These are phyloP conservation scores for Fallopia convolvulus DNA, from an alignment of 148 eudicot genomes.

Conservation along the genomic window DNA sequence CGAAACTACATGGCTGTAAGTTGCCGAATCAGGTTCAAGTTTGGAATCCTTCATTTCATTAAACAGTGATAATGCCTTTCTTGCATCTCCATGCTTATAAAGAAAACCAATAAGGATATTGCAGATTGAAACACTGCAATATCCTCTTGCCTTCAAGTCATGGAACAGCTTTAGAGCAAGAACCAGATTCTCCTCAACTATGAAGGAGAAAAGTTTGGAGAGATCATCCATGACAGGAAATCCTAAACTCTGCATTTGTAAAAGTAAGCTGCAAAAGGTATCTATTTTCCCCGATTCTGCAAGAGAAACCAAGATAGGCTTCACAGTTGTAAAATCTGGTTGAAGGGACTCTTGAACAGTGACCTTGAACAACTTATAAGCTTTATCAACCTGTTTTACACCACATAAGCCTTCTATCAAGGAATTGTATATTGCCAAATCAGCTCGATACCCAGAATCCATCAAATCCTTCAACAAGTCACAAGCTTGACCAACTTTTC, in stretches of 20 bases:
- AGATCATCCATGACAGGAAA: slow-evolving; percentile 41
- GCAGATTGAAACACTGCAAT: slow-evolving; percentile 45
- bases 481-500: slow-evolving; percentile 69
- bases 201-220: slow-evolving; percentile 42
- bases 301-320: slow-evolving; percentile 51
- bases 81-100: slow-evolving; percentile 36
- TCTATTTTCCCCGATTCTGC: slow-evolving; percentile 59
- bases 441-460: slow-evolving; percentile 83
- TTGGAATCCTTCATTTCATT: slow-evolving; percentile 41
- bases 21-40: slow-evolving; percentile 52
- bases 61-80: slow-evolving; percentile 56
- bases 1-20: slow-evolving; percentile 52
- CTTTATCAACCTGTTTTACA: slow-evolving; percentile 47
- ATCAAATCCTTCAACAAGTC: slow-evolving; percentile 75
- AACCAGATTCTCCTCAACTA: slow-evolving; percentile 39
- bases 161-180: slow-evolving; percentile 48
- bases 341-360: slow-evolving; percentile 65
- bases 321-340: slow-evolving; percentile 62
- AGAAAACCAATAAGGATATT: slow-evolving; percentile 68
- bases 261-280: slow-evolving; percentile 55
- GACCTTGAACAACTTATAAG: slow-evolving; percentile 53
- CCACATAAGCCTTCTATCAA: slow-evolving; percentile 68
- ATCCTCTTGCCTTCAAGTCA: slow-evolving; percentile 49
- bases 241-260: slow-evolving; percentile 55
- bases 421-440: slow-evolving; percentile 68